These are phyloP conservation scores for Rhizophagus sp. DNA, from an alignment of 192 early-diverging fungal genomes.

Conservation along the genomic window DNA sequence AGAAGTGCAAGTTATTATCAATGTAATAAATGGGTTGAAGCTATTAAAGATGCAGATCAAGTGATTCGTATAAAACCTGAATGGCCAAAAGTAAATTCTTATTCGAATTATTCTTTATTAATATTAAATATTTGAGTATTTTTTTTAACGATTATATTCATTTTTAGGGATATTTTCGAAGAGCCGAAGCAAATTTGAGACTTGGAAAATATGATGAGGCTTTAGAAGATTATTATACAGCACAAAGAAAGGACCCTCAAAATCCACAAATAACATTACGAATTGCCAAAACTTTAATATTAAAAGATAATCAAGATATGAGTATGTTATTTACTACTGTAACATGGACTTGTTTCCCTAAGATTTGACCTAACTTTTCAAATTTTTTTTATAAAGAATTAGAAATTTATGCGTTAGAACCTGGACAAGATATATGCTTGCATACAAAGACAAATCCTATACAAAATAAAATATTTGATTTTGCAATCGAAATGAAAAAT, in stretches of 20 bases:
- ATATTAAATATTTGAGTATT: too few relatives aligned
- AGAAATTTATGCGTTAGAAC: constrained; percentile 63
- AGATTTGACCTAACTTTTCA: background rate
- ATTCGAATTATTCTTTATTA: background rate
- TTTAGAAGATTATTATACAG: constrained; percentile 43
- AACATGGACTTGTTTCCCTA: background rate
- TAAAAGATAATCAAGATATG: constrained; percentile 57
- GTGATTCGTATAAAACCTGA: constrained; percentile 35
- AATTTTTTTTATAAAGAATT: constrained; percentile 45
- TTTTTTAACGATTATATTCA: constrained; percentile 33
- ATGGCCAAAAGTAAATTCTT: constrained; percentile 41
- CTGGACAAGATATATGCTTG: constrained; percentile 72
- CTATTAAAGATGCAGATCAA: constrained; percentile 35
- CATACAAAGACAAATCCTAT: constrained; percentile 61
- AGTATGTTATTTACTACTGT: constrained; percentile 31
- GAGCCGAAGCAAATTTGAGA: constrained; percentile 57
- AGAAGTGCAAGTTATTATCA: constrained; percentile 37
- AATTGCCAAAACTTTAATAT: constrained; percentile 55
- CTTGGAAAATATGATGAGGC: constrained; percentile 53
- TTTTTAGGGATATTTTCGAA: constrained; percentile 66
- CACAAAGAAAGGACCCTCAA: constrained; percentile 46
- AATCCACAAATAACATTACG: constrained; percentile 45
- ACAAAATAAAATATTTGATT: constrained; percentile 72
- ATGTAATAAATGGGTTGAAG: constrained; percentile 29
- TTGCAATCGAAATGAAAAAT: constrained; percentile 83